phyloP scores from a whole-genome alignment of 2,329 filamentous ascomycete species.

The Zasmidium cellare region DNA sequence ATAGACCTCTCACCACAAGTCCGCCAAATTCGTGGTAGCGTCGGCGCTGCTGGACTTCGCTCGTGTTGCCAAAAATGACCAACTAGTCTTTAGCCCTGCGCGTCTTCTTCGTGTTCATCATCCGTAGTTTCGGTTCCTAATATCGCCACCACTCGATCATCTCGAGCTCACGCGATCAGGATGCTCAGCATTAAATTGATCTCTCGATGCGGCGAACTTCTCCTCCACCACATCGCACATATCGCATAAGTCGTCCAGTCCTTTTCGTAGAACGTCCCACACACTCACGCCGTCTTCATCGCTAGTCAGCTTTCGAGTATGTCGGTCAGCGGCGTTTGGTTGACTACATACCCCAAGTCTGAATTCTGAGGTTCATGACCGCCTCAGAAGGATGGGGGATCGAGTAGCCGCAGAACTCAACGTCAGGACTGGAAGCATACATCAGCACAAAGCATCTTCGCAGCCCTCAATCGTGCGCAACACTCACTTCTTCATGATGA shows the following conservation, averaged over 20 bases:
- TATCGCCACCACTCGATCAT: slow-evolving; percentile 4
- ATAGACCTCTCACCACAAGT: too few relatives aligned
- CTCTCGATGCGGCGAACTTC: slow-evolving; percentile 72
- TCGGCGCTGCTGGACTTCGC: slow-evolving; percentile 5
- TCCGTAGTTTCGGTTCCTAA: slow-evolving; percentile 25
- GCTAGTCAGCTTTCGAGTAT: slow-evolving; percentile 2
- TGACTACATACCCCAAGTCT: slow-evolving; percentile 77
- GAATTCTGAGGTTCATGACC: slow-evolving; percentile 96
- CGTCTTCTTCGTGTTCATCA: slow-evolving; percentile 50
- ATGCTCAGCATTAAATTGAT: slow-evolving; percentile 55
- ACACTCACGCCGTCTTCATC: slow-evolving; percentile 72
- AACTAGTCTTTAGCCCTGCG: slow-evolving; percentile 42
- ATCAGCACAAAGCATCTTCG: slow-evolving; percentile 6
- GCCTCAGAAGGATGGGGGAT: slow-evolving; percentile 95
- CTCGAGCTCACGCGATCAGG: slow-evolving; percentile 22
- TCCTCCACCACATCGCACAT: slow-evolving; percentile 92
- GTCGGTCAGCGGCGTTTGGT: background rate
- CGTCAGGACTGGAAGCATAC: slow-evolving; percentile 67
- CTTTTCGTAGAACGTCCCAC: slow-evolving; percentile 85
- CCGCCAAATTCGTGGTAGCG: slow-evolving; percentile 16
- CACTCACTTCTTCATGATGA: slow-evolving; percentile 96
- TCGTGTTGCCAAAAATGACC: slow-evolving; percentile 19
- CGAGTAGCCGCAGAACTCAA: slow-evolving; percentile 97
- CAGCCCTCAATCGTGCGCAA: background rate
- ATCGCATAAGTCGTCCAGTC: slow-evolving; percentile 82